Base-by-base conservation (phyloP, 768 basidiomycete genomes). In the Collybia sp. region DNA sequence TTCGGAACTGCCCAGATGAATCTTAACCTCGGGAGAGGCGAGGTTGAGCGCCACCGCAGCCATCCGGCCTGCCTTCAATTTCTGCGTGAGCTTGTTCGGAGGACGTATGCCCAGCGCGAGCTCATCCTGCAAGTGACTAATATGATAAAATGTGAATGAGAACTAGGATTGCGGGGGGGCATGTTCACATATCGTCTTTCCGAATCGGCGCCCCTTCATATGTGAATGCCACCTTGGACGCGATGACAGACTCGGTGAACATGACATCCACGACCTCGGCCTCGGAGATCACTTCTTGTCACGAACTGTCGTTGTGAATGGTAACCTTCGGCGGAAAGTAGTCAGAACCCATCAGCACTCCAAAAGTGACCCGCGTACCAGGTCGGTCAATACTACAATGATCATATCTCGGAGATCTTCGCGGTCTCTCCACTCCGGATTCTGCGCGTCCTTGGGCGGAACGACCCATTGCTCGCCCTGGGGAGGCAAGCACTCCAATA, bases 301-400 rank as follows among this genome's bases (percentile, higher is more conserved):
- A 11, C 49, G 33, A 42, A 49, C 31, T 38, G n/a, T 13, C 46
- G 45, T 30, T 49, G 45, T 44, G 37, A 52, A 47, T 95, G 91
- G 67, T 95, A 98, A 39, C 82, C 93, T 94, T 47, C 1, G 35
- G 47, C 4, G 15, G 9, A 42, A 43, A 2, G 3, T 11, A 15
- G 17, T 35, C 20, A 43, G 10, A 16, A 15, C 5, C 16, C 11
- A 18, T 18, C 13, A 17, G 16, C 19, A 20, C 19, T 2, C 18
- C 19, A 8, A 18, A 32, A 12, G 8, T 11, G n/a, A 18, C 6
- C 36, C 6, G 57, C 65, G 30, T 50, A 90, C 93, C 83, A 11
- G 93, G 93, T 2, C 96, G 96, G 69, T 99, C 96, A 53, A 99
- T 98, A 59, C 93, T 96, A 63, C 96, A 98, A 99, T 80, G 31